A percentile compares a stretch with the other conserved stretches of the same genome.
Conservation (phyloP, 2,329 filamentous ascomycete species). For the Aspergillus sp. region DNA sequence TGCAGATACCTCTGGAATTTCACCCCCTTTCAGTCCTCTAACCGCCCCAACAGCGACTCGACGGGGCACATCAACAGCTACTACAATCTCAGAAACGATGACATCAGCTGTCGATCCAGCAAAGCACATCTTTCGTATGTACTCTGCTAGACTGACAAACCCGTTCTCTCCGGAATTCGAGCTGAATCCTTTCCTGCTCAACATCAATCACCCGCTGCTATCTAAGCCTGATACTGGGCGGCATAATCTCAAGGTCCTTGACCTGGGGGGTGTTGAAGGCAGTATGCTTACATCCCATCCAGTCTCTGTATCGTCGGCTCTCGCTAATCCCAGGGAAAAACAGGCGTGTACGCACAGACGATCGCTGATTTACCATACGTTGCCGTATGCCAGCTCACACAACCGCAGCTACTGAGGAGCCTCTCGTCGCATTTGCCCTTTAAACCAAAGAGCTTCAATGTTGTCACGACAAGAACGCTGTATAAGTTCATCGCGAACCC, state of each 20-base stretch:
- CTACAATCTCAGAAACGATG: background rate
- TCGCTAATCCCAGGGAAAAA: background rate
- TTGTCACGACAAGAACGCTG: constrained; percentile 1
- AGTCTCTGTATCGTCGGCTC: background rate
- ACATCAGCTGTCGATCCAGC: background rate
- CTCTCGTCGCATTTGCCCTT: background rate
- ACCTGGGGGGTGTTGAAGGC: constrained; percentile 1
- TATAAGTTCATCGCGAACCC: background rate
- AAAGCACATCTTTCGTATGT: background rate
- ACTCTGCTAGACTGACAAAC: background rate
- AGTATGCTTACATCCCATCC: background rate
- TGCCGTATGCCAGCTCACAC: constrained; percentile 2
- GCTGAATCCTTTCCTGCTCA: constrained; percentile 4
- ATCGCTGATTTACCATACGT: background rate
- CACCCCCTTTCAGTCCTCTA: background rate
- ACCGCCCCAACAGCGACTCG: background rate
- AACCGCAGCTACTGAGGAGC: background rate
- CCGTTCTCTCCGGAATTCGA: background rate
- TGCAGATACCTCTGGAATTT: background rate
- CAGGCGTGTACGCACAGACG: background rate
- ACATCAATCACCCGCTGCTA: background rate
- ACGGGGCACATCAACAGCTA: background rate
- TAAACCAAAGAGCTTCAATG: constrained; percentile 1
- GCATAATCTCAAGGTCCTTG: background rate
- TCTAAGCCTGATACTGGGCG: background rate